Conservation (phyloP, 2,329 filamentous ascomycete genomes). For the Beauveria caledonica region DNA sequence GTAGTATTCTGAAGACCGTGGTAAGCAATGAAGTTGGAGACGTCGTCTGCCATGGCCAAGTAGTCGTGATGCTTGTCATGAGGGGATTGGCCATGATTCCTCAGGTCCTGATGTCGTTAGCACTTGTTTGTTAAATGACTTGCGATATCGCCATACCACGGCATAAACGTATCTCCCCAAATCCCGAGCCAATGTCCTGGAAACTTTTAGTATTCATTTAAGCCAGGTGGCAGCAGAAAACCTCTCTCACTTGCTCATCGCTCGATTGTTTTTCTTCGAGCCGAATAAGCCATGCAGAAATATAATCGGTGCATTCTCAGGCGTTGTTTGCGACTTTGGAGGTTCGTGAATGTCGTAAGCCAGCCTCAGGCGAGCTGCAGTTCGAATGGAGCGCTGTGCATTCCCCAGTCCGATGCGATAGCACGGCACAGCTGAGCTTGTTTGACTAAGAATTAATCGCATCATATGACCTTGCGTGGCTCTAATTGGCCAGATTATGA, state of each 20-base stretch:
- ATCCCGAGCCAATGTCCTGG: constrained; percentile 71
- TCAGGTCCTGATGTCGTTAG: constrained; percentile 55
- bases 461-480: background rate
- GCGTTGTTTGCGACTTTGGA: constrained; percentile 28
- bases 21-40: constrained; percentile 66
- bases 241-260: constrained; percentile 76
- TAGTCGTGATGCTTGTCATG: constrained; percentile 75
- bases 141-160: constrained; percentile 45
- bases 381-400: background rate
- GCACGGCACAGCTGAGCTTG: background rate
- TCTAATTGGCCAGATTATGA: background rate
- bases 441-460: background rate
- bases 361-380: constrained; percentile 25
- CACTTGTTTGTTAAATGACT: background rate
- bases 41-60: constrained; percentile 70
- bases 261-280: constrained; percentile 90
- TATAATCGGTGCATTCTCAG: constrained; percentile 57
- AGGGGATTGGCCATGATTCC: constrained; percentile 88
- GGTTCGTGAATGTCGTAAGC: constrained; percentile 62
- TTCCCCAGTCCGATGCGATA: background rate
- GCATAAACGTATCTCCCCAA: constrained; percentile 74
- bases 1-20: constrained; percentile 63
- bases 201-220: constrained; percentile 12
- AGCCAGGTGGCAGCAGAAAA: background rate
- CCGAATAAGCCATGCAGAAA: constrained; percentile 92